Percentiles rank a stretch among this genome's conserved stretches.
Evolutionary conservation across 371 early-diverging fungal species (phyloP).

Genomic region (Lichtheimia corymbifera): DNA sequence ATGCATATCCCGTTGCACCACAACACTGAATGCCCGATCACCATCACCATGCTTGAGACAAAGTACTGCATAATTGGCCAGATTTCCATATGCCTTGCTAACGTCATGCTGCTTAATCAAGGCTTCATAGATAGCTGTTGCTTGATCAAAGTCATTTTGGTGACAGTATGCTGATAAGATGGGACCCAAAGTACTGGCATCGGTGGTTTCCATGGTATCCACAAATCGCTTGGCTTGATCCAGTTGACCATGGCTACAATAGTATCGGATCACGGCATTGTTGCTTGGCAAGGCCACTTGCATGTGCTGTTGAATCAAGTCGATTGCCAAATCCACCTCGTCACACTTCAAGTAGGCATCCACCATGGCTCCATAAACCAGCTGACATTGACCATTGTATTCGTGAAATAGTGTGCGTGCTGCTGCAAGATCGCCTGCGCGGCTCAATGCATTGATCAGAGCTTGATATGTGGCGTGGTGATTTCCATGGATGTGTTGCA

Average conservation of each 20-base stretch:
- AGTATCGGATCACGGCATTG: conserved; percentile 46
- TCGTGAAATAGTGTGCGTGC: conserved; percentile 38
- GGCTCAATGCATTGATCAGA: conserved; percentile 46
- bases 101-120: conserved; percentile 36
- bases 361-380: conserved; percentile 47
- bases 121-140: conserved; percentile 26
- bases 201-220: conserved; percentile 32
- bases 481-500: conserved; percentile 17
- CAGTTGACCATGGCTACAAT: conserved; percentile 29
- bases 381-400: conserved; percentile 33
- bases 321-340: conserved; percentile 34
- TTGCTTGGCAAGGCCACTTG: conserved; percentile 37
- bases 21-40: conserved; percentile 22
- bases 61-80: conserved; percentile 43
- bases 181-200: conserved; percentile 44
- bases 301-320: conserved; percentile 36
- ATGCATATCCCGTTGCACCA: conserved; percentile 31
- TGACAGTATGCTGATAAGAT: conserved; percentile 45
- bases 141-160: conserved; percentile 13
- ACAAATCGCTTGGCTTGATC: conserved; percentile 36
- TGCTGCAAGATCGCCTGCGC: conserved; percentile 38
- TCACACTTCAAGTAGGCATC: conserved; percentile 45
- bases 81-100: conserved; percentile 41
- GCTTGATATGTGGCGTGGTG: conserved; percentile 45
- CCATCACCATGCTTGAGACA: conserved; percentile 27